Evolutionary conservation across 441 rosid species (phyloP).

Genomic region (Pelargonium exstipulatum): DNA sequence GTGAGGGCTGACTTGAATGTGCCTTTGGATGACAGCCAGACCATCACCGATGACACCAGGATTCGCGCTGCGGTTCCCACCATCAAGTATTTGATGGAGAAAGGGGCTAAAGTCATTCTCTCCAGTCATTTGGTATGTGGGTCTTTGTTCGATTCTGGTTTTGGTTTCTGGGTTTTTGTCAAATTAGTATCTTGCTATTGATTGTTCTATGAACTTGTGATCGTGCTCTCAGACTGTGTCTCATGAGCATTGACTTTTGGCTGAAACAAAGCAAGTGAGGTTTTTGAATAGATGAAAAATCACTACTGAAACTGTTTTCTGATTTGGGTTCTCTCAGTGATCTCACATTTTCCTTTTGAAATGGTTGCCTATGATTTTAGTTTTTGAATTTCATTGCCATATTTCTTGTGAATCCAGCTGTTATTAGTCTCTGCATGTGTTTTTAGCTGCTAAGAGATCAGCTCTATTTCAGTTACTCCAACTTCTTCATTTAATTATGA

Average conservation of each 20-base stretch:
- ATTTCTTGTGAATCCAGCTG: too few species aligned
- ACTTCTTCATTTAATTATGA: not conserved
- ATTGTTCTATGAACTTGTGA: not conserved
- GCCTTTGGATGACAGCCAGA: constrained; percentile 76
- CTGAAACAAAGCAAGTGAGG: too few species aligned
- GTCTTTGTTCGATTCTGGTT: not conserved
- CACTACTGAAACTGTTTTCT: not conserved
- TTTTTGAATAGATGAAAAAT: too few species aligned
- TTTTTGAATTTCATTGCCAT: too few species aligned
- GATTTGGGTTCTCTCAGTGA: not conserved
- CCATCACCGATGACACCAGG: constrained; percentile 89
- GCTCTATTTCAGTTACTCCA: too few species aligned
- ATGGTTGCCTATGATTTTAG: not conserved
- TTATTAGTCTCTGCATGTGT: too few species aligned
- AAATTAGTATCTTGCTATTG: not conserved
- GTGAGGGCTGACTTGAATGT: constrained; percentile 94
- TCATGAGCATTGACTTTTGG: too few species aligned
- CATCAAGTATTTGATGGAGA: constrained; percentile 64
- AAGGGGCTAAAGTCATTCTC: constrained; percentile 73
- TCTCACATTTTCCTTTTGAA: not conserved
- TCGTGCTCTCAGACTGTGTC: not conserved
- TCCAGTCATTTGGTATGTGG: constrained; percentile 55
- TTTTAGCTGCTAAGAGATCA: too few species aligned
- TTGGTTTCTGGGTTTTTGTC: not conserved
- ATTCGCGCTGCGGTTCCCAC: constrained; percentile 91